phyloP scores from a whole-genome alignment of 2,329 filamentous ascomycete genomes.

The Neophaeococcomyces mojaviensis region DNA sequence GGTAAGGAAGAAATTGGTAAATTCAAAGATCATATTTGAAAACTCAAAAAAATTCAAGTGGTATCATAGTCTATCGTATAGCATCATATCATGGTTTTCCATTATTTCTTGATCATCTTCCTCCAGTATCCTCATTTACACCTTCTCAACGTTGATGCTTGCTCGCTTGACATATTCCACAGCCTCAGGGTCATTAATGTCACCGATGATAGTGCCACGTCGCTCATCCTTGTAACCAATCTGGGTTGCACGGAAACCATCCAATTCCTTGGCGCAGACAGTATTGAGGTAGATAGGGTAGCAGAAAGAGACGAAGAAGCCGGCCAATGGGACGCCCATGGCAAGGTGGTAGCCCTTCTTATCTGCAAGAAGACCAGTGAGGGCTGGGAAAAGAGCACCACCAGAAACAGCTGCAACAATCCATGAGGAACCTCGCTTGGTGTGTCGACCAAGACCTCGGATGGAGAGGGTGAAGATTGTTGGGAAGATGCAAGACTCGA shows the following conservation, averaged over 20 bases:
- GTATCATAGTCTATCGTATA: constrained; percentile 5
- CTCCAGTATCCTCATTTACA: too few relatives aligned
- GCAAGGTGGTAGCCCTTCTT: constrained; percentile 22
- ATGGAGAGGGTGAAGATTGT: constrained; percentile 74
- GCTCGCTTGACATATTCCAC: constrained; percentile 19
- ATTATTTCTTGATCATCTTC: background rate
- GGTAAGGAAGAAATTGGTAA: too few relatives aligned
- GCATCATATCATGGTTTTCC: background rate
- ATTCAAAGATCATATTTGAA: too few relatives aligned
- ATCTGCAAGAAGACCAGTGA: constrained; percentile 32
- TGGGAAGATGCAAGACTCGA: constrained; percentile 75
- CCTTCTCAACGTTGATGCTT: constrained; percentile 20
- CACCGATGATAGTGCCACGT: constrained; percentile 25
- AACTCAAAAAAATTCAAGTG: background rate
- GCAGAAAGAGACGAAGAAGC: constrained; percentile 29
- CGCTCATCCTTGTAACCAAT: constrained; percentile 28
- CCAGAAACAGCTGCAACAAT: constrained; percentile 61
- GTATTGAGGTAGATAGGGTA: constrained; percentile 31
- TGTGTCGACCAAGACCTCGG: constrained; percentile 66
- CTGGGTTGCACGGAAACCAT: constrained; percentile 30
- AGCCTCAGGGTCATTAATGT: constrained; percentile 22
- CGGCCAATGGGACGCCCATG: constrained; percentile 28
- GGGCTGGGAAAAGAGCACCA: constrained; percentile 65
- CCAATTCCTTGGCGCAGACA: constrained; percentile 27
- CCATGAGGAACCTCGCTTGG: constrained; percentile 66